Conservation (phyloP, 1,284 basidiomycete genomes). For the Apiotrichum gracile region DNA sequence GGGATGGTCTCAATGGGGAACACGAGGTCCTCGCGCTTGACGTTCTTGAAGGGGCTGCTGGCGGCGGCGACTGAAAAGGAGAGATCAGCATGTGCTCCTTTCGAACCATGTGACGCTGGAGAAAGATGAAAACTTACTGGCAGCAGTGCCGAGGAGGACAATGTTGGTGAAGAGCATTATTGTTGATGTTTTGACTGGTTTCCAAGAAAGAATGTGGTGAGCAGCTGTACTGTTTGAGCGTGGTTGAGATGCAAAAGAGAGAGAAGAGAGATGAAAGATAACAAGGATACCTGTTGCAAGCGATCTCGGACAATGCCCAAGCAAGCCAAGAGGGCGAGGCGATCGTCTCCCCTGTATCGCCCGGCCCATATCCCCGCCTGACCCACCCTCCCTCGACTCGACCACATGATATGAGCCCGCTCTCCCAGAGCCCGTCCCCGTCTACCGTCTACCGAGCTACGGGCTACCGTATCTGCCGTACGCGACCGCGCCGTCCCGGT, state of each 20-base stretch:
- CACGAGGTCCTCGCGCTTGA: not conserved
- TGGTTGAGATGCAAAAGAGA: not conserved
- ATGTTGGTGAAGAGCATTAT: slow-evolving; percentile 1
- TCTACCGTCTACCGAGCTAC: no score
- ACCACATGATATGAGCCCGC: no score
- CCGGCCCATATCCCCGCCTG: no score
- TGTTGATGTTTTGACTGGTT: not conserved
- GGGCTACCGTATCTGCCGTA: no score
- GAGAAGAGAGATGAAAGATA: not conserved
- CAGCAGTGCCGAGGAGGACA: slow-evolving; percentile 1
- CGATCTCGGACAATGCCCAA: not conserved
- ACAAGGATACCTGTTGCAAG: no score
- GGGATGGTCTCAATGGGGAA: slow-evolving; percentile 5
- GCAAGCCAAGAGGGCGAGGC: not conserved
- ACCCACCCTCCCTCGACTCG: no score
- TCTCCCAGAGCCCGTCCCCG: no score
- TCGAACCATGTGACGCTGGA: not conserved
- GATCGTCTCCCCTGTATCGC: no score
- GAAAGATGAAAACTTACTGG: not conserved
- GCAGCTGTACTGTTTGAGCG: not conserved
- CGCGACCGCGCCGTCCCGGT: no score
- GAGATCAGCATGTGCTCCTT: not conserved
- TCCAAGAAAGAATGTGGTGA: not conserved
- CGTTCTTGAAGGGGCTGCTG: not conserved
- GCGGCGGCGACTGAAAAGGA: not conserved